A percentile compares a stretch with the other conserved stretches of the same genome.
Evolutionary conservation across 2,329 filamentous ascomycete species (phyloP).

Genomic region (Septoria petroselini): DNA sequence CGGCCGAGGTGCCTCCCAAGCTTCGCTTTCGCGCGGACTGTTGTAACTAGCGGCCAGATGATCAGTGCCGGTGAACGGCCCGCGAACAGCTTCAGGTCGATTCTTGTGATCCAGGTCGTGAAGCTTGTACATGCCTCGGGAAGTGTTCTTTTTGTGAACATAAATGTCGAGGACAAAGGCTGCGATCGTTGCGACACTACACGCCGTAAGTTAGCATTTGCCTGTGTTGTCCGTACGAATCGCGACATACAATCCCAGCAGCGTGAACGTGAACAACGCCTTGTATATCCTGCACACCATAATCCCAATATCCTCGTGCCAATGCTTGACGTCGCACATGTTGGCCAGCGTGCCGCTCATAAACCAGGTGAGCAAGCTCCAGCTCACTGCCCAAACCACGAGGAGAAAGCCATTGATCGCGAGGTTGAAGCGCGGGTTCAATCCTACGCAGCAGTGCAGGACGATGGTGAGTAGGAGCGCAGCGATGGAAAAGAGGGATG

Average conservation of each 20-base stretch:
- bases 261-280: constrained; percentile 56
- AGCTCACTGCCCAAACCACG: constrained; percentile 53
- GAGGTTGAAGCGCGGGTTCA: constrained; percentile 53
- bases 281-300: constrained; percentile 59
- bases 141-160: constrained; percentile 46
- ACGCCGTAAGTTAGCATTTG: constrained; percentile 5
- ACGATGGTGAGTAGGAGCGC: constrained; percentile 49
- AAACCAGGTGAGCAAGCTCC: constrained; percentile 54
- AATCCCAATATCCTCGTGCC: constrained; percentile 55
- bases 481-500: constrained; percentile 53
- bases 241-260: constrained; percentile 45
- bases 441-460: constrained; percentile 51
- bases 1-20: constrained; percentile 34
- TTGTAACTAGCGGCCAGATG: constrained; percentile 13
- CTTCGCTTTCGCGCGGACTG: constrained; percentile 31
- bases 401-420: constrained; percentile 49
- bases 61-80: constrained; percentile 31
- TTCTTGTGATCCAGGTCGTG: constrained; percentile 39
- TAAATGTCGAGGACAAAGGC: constrained; percentile 52
- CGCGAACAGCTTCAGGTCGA: constrained; percentile 27
- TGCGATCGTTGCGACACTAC: constrained; percentile 46
- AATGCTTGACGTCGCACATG: constrained; percentile 45
- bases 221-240: not conserved
- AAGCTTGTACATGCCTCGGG: constrained; percentile 52
- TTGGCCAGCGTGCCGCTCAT: constrained; percentile 53